A percentile compares a stretch with the other conserved stretches of the same genome.
Conservation (phyloP, 225 moss, liverwort and hornwort genomes). For the Takakia lepidozioides region DNA sequence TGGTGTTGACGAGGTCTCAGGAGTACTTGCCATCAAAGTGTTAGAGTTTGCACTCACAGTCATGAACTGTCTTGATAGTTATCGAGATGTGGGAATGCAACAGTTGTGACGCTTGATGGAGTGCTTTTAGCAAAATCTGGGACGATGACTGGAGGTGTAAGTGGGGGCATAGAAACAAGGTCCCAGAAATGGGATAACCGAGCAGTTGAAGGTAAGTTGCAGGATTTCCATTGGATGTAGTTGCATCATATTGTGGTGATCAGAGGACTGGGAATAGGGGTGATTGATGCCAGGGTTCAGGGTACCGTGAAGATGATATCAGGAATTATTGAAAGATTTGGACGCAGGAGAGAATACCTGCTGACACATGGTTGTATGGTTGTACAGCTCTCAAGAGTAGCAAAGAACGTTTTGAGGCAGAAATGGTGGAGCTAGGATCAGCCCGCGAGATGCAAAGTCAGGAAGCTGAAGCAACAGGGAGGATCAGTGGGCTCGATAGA, state of each 20-base stretch:
- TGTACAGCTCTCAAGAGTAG: slow-evolving; percentile 73
- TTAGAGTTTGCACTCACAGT: too few relatives aligned
- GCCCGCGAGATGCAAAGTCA: slow-evolving; percentile 84
- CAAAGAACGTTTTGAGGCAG: slow-evolving; percentile 76
- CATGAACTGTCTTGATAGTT: too few relatives aligned
- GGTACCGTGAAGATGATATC: too few relatives aligned
- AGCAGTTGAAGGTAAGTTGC: slow-evolving; percentile 69
- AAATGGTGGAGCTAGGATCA: slow-evolving; percentile 84
- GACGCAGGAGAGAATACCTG: too few relatives aligned
- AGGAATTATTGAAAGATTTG: too few relatives aligned
- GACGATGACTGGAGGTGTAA: slow-evolving; percentile 90
- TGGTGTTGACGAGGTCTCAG: too few relatives aligned
- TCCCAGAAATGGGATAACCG: slow-evolving; percentile 98
- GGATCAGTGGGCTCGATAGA: slow-evolving; percentile 77
- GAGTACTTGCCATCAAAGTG: too few relatives aligned
- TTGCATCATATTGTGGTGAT: too few relatives aligned
- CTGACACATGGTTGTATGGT: too few relatives aligned
- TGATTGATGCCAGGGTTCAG: too few relatives aligned
- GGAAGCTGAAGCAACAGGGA: slow-evolving; percentile 80
- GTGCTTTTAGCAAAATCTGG: slow-evolving; percentile 77
- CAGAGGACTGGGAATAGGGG: too few relatives aligned
- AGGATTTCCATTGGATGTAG: too few relatives aligned
- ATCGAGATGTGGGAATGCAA: slow-evolving; percentile 4
- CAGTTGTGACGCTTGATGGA: slow-evolving; percentile 85
- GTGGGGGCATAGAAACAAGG: slow-evolving; percentile 81